Conservation (phyloP, 1,284 basidiomycete genomes). For the Tilletiaria anomala region DNA sequence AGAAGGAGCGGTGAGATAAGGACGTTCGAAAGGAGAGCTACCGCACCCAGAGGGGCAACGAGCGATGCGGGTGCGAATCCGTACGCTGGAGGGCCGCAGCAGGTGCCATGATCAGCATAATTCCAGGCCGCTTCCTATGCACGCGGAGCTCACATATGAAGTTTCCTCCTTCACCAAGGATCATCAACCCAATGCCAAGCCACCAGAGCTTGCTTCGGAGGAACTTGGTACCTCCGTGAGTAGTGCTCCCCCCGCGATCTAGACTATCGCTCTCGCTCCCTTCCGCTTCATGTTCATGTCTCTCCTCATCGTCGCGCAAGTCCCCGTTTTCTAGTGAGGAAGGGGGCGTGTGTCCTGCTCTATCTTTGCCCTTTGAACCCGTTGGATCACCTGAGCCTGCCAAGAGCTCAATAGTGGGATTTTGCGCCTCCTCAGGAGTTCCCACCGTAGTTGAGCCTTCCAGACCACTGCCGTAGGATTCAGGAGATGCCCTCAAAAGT, state of each 20-base stretch:
- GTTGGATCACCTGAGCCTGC: no score
- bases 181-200: slow-evolving; percentile 75
- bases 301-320: slow-evolving; percentile 47
- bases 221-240: slow-evolving; percentile 18
- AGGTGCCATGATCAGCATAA: no score
- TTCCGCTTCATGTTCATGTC: slow-evolving; percentile 1
- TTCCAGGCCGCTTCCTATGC: no score
- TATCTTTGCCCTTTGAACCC: slow-evolving; percentile 38
- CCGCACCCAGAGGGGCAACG: slow-evolving; percentile 83
- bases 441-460: no score
- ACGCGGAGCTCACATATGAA: slow-evolving; percentile 45
- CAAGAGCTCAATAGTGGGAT: no score
- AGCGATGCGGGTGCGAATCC: slow-evolving; percentile 77
- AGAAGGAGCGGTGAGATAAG: slow-evolving; percentile 79
- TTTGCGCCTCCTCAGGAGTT: no score
- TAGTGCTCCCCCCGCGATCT: no score
- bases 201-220: slow-evolving; percentile 64
- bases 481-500: no score
- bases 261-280: slow-evolving; percentile 7
- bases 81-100: slow-evolving; percentile 64
- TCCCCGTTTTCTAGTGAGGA: slow-evolving; percentile 4
- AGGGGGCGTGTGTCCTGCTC: slow-evolving; percentile 1
- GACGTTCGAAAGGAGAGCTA: slow-evolving; percentile 76
- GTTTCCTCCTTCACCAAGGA: slow-evolving; percentile 77
- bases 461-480: no score